Evolutionary conservation across 495 filamentous ascomycete genomes (phyloP).

Genomic region (Mycothermus thermophilus): DNA sequence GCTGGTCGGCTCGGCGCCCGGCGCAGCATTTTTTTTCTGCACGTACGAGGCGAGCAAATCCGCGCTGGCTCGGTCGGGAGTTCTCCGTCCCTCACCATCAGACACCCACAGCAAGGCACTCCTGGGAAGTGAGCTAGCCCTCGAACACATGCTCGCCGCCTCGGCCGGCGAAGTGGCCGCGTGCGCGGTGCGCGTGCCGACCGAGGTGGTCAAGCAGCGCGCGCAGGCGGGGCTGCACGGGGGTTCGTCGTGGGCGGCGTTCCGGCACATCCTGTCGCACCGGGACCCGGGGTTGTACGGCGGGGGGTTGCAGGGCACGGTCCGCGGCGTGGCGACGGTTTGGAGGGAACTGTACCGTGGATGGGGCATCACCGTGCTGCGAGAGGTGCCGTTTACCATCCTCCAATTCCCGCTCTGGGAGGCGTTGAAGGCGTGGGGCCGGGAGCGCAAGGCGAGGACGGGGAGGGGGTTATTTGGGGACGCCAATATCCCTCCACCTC

Average conservation of each 20-base stretch:
- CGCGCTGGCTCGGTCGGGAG: slow-evolving; percentile 24
- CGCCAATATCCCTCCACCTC: not conserved
- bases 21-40: slow-evolving; percentile 96
- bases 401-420: slow-evolving; percentile 98
- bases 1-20: slow-evolving; percentile 83
- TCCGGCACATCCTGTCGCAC: slow-evolving; percentile 54
- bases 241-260: slow-evolving; percentile 42
- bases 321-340: slow-evolving; percentile 42
- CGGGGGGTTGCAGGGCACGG: too few species aligned
- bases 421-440: slow-evolving; percentile 53
- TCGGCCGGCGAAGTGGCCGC: slow-evolving; percentile 82
- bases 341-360: slow-evolving; percentile 80
- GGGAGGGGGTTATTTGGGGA: slow-evolving; percentile 37
- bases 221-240: slow-evolving; percentile 70
- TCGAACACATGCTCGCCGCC: slow-evolving; percentile 69
- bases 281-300: slow-evolving; percentile 22
- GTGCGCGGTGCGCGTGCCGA: slow-evolving; percentile 84
- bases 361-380: slow-evolving; percentile 78
- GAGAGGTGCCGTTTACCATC: slow-evolving; percentile 93
- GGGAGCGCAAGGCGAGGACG: slow-evolving; percentile 22
- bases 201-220: slow-evolving; percentile 92
- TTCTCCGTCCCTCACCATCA: slow-evolving; percentile 11
- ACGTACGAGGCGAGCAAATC: slow-evolving; percentile 79
- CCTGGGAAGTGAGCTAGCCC: too few species aligned
- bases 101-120: slow-evolving; percentile 7